Evolutionary conservation across 495 filamentous ascomycete species (phyloP), one percentile per base, ranked within the genome.

Genomic region (Xylaria grammica): DNA sequence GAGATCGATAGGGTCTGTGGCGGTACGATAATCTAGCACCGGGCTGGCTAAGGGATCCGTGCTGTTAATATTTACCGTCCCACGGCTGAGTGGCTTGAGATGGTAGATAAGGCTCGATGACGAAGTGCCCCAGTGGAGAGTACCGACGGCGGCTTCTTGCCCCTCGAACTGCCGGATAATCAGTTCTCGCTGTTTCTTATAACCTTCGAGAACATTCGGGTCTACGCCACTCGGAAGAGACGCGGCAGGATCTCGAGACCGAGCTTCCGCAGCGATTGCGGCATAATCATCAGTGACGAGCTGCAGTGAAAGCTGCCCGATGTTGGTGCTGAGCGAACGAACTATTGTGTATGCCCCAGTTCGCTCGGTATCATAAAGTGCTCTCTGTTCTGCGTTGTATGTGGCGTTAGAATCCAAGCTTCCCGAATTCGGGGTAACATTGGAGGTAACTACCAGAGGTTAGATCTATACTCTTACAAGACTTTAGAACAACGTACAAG

Each of bases 341-440:
- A 70, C 62, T 49, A 79, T 61, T 26, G 76, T 74, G 52, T 73
- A 74, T 15, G 70, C 67, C 45, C 80, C 74, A 55, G 69, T 63
- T 4, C 62, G 70, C 15, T 61, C 51, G 2, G 74, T 50, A 40
- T 82, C 73, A 63, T 83, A 83, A 15, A 80, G 66, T 0, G 66
- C 77, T 15, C 74, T 72, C 63, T 79, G 77, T 60, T 78, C 77
- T 11, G 73, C 75, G 49, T 76, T 73, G 65, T 74, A 84, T 15
- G 79, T 82, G 42, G 74, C 67, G 56, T 83, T 82, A 48, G 32
- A 73, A 45, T 70, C 27, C 11, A 82, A 62, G 11, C 60, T 62
- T 32, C 61, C 71, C 22, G 68, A 69, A 60, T 76, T 78, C 26
- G 49, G 49, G 27, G 26, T 52, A 52, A 52, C 32, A 65, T 76